These are phyloP conservation scores for Talaromyces verruculosus DNA, from an alignment of 2,329 filamentous ascomycete genomes.

Conservation along the genomic window DNA sequence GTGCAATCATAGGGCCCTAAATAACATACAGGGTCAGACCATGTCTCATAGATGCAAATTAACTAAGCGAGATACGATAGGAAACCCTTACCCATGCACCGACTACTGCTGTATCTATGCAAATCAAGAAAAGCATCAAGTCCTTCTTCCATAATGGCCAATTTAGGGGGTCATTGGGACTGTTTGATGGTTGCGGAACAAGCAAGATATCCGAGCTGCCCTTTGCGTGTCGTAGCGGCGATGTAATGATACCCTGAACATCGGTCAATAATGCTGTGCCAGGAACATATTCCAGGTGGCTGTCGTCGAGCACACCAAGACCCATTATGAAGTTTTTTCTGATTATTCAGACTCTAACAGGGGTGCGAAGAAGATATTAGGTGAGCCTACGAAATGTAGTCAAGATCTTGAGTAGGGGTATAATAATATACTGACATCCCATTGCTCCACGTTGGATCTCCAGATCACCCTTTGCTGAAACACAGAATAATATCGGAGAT, in stretches of 20 bases:
- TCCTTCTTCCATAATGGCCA: slow-evolving; percentile 42
- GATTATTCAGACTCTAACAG: not conserved
- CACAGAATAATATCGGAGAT: not conserved
- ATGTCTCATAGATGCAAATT: not conserved
- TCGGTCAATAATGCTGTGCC: slow-evolving; percentile 28
- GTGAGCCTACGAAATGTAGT: not conserved
- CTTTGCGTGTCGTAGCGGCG: slow-evolving; percentile 23
- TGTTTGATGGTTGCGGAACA: slow-evolving; percentile 8
- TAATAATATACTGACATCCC: not conserved
- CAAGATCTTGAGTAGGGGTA: not conserved
- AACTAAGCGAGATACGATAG: not conserved
- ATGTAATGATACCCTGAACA: slow-evolving; percentile 29
- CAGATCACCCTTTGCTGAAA: not conserved
- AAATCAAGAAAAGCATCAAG: slow-evolving; percentile 40
- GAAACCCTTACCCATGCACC: not conserved
- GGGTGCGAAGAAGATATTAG: not conserved
- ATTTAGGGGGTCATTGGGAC: slow-evolving; percentile 34
- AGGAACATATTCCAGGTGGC: slow-evolving; percentile 31
- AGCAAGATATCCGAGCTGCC: not conserved
- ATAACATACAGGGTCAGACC: not conserved
- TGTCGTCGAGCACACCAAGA: slow-evolving; percentile 33
- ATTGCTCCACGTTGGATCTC: not conserved
- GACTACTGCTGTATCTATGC: slow-evolving; percentile 37
- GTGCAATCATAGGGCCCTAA: not conserved
- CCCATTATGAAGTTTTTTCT: slow-evolving; percentile 25